phyloP scores from a whole-genome alignment of 208 protist species.

The Acanthamoeba culbertsoni region DNA sequence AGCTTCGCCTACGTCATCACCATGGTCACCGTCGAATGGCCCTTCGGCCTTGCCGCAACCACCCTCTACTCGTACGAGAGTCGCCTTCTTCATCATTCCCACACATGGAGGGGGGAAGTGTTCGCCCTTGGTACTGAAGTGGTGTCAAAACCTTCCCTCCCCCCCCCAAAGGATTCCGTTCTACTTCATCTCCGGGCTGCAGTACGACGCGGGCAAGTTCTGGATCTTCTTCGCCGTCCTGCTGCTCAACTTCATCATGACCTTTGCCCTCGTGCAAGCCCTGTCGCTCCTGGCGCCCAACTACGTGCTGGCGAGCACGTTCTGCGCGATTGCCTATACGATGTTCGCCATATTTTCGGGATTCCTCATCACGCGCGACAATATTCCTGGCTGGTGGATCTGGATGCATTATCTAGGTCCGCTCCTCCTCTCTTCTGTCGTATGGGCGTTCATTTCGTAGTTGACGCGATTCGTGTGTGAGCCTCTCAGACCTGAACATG shows the following conservation, averaged over 20 bases:
- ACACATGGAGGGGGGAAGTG: neutral
- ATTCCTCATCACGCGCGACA: conserved; percentile 47
- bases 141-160: neutral
- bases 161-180: neutral
- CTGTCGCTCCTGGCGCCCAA: conserved; percentile 2
- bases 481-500: conserved; percentile 32
- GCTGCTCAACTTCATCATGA: conserved; percentile 5
- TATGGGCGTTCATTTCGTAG: neutral
- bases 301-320: conserved; percentile 13
- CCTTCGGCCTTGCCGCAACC: neutral
- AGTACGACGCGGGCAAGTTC: conserved; percentile 51
- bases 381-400: conserved; percentile 44
- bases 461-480: neutral
- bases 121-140: neutral
- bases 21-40: conserved; percentile 4
- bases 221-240: conserved; percentile 44
- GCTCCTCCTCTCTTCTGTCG: neutral
- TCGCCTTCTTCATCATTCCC: neutral
- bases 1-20: conserved; percentile 28
- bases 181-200: conserved; percentile 36
- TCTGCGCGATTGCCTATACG: conserved; percentile 35
- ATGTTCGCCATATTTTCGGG: conserved; percentile 18
- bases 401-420: conserved; percentile 14
- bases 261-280: neutral
- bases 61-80: neutral